Evolutionary conservation across 768 basidiomycete genomes (phyloP), one percentile per base, ranked within the genome.

Genomic region (Crassisporium funariophilum): DNA sequence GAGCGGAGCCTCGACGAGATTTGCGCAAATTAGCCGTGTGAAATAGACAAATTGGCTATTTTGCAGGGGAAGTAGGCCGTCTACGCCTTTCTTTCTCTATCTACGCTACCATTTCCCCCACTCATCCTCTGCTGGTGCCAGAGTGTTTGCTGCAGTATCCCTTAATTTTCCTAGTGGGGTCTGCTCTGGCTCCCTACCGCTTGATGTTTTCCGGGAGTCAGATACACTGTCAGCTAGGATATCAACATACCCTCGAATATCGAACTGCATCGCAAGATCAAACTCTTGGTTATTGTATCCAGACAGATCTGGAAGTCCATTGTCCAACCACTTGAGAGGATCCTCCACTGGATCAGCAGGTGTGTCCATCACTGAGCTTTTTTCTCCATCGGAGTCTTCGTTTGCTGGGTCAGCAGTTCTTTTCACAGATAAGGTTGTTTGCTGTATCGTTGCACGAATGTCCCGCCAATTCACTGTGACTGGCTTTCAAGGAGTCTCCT

Each of bases 341-440:
- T 29, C 45, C 53, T 13, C 27, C 27, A 29, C 27, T 7, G 27
- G 27, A 29, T 29, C 27, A 29, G 27, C 27, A 29, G 27, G 27
- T 29, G 27, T 29, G 27, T 29, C 13, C 27, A 29, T 29, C 13
- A 7, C 27, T 29, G 13, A 29, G 13, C 7, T 7, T 29, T 29
- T 29, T 13, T 29, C 27, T 29, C 27, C n/a, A n/a, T n/a, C n/a
- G 7, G 27, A 29, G 13, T 29, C 27, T 29, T 7, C 7, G 13
- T 7, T 29, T 29, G 7, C 27, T 29, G 7, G 8, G 13, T 7
- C 8, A 13, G 13, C 27, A 29, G 13, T 29, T 29, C 13, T 29
- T 29, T 29, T 29, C 27, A 29, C 13, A 13, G 27, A 29, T 29
- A 29, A 29, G 7, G 27, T 29, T 29, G 8, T 29, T 29, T 29